Percentiles rank a stretch among this genome's conserved stretches.
Conservation (phyloP, 768 basidiomycete species). For the Dacryopinax spathularia region DNA sequence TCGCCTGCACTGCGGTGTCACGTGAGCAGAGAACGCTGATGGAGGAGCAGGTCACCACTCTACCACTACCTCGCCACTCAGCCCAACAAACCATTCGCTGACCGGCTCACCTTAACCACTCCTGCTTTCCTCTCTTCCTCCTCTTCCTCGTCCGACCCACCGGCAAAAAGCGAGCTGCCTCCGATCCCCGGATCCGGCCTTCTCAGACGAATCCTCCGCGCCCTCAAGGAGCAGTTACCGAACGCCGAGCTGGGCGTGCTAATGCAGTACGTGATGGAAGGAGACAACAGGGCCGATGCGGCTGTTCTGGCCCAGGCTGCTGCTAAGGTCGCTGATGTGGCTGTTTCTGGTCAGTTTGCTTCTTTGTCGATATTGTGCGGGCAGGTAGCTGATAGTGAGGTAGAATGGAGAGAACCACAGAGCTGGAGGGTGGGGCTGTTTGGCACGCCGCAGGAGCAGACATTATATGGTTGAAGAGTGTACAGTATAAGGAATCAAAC, state of each 20-base stretch:
- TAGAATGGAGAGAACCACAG: constrained; percentile 46
- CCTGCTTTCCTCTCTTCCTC: constrained; percentile 38
- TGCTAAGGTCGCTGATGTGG: constrained; percentile 1
- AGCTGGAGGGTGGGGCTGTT: constrained; percentile 56
- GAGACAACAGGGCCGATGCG: constrained; percentile 68
- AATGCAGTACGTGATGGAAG: constrained; percentile 66
- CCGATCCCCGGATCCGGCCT: constrained; percentile 72
- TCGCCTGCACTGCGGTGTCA: neutral
- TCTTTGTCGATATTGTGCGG: constrained; percentile 38
- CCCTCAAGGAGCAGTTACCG: constrained; percentile 37
- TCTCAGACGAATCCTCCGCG: constrained; percentile 47
- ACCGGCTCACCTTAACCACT: constrained; percentile 33
- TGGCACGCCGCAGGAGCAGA: constrained; percentile 58
- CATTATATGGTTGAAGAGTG: constrained; percentile 44
- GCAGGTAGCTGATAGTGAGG: constrained; percentile 24
- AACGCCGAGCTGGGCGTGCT: constrained; percentile 43
- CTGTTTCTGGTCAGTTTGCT: constrained; percentile 35
- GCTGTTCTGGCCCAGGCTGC: constrained; percentile 1
- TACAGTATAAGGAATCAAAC: neutral
- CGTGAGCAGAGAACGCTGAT: constrained; percentile 42
- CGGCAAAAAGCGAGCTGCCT: constrained; percentile 31
- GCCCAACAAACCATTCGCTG: constrained; percentile 28
- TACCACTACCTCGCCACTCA: constrained; percentile 28
- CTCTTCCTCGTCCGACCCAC: constrained; percentile 25
- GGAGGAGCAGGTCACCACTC: constrained; percentile 37